A percentile compares a stretch with the other conserved stretches of the same genome.
phyloP scores from a whole-genome alignment of 345 rosid genomes.

The Pugionium dolabratum region DNA sequence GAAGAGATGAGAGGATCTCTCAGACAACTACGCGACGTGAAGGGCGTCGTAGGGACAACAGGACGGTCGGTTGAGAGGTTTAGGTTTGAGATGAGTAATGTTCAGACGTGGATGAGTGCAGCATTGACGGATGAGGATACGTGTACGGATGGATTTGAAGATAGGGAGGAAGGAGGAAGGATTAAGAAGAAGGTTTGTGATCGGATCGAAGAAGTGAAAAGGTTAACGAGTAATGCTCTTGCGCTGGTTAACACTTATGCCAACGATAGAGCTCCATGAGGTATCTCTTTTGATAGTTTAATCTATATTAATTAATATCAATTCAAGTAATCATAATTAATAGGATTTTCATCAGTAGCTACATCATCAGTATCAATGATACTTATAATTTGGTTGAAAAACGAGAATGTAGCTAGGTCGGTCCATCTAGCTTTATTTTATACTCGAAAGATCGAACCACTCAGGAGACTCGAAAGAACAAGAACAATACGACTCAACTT shows the following conservation, averaged over 20 bases:
- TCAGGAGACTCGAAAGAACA: too few species aligned
- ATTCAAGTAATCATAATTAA: too few species aligned
- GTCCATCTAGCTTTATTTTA: too few species aligned
- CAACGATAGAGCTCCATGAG: slow-evolving; percentile 34
- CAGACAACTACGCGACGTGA: slow-evolving; percentile 63
- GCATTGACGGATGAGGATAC: slow-evolving; percentile 88
- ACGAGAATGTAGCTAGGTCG: too few species aligned
- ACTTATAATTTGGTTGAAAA: too few species aligned
- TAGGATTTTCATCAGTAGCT: too few species aligned
- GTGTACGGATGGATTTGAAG: slow-evolving; percentile 77
- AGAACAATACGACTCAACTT: too few species aligned
- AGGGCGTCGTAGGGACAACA: slow-evolving; percentile 18
- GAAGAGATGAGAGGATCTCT: slow-evolving; percentile 86
- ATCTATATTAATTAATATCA: too few species aligned
- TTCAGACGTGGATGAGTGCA: slow-evolving; percentile 92
- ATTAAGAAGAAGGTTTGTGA: slow-evolving; percentile 49
- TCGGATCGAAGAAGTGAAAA: slow-evolving; percentile 54
- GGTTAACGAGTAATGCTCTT: slow-evolving; percentile 79
- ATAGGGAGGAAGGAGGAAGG: slow-evolving; percentile 42
- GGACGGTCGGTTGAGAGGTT: slow-evolving; percentile 48
- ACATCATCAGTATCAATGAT: too few species aligned
- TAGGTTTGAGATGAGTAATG: slow-evolving; percentile 75
- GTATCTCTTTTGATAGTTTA: background rate
- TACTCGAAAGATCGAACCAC: too few species aligned
- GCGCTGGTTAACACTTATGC: slow-evolving; percentile 52